These are phyloP conservation scores for Graphilbum fragrans DNA, from an alignment of 2,329 filamentous ascomycete genomes.

Conservation along the genomic window DNA sequence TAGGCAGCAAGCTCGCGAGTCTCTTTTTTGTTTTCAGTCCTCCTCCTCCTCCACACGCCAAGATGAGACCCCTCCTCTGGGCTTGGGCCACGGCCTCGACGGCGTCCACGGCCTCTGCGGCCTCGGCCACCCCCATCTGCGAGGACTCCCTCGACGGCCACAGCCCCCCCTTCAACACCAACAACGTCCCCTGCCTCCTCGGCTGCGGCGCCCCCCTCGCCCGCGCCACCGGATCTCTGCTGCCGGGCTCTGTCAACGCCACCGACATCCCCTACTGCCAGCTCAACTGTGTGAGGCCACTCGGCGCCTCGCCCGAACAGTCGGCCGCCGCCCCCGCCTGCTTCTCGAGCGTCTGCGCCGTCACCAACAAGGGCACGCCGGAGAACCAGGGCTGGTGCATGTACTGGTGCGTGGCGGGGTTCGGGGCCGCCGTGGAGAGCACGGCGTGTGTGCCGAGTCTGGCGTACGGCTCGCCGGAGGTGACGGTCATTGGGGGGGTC, in stretches of 20 bases:
- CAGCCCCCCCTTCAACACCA: not conserved
- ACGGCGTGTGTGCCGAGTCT: constrained; percentile 1
- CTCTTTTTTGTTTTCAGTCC: no score
- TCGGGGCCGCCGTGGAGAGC: not conserved
- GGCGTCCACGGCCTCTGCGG: no score
- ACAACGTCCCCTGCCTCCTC: constrained; percentile 1
- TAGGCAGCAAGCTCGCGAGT: no score
- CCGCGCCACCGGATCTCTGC: not conserved
- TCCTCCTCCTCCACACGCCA: no score
- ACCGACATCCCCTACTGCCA: constrained; percentile 2
- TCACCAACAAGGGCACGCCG: not conserved
- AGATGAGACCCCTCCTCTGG: no score
- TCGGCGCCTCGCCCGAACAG: not conserved
- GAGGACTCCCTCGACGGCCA: constrained; percentile 1
- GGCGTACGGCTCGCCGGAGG: not conserved
- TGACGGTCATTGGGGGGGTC: not conserved
- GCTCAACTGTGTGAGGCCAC: not conserved
- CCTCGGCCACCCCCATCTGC: not conserved
- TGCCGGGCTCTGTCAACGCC: not conserved
- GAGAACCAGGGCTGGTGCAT: constrained; percentile 3
- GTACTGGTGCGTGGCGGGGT: constrained; percentile 2
- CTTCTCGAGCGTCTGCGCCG: not conserved
- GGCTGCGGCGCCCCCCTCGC: not conserved
- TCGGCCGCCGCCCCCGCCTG: not conserved
- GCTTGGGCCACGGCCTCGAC: no score